These are phyloP conservation scores for Pelargonium hybrid DNA, from an alignment of 441 rosid genomes.

Conservation along the genomic window DNA sequence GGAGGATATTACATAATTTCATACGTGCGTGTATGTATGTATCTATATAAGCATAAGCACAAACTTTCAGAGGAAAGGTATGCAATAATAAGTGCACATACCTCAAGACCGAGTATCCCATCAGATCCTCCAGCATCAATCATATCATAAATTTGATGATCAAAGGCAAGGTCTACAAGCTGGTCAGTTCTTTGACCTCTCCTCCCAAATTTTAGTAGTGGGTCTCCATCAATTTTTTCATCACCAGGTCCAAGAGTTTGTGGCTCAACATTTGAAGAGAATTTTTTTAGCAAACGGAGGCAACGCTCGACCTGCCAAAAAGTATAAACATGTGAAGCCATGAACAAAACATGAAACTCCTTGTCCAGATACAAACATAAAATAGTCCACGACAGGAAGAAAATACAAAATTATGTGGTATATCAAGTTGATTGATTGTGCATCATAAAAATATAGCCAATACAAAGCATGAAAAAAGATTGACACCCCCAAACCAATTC, in stretches of 20 bases:
- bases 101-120: constrained; percentile 71
- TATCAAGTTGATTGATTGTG: neutral
- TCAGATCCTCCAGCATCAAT: constrained; percentile 71
- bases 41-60: neutral
- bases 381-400: neutral
- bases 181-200: constrained; percentile 50
- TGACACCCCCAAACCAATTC: neutral
- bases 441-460: neutral
- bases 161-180: constrained; percentile 72
- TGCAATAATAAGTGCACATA: constrained; percentile 22
- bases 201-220: constrained; percentile 58
- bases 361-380: constrained; percentile 3
- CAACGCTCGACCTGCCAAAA: constrained; percentile 65
- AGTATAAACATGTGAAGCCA: constrained; percentile 17
- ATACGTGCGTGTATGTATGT: neutral
- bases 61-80: constrained; percentile 4
- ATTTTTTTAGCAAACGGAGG: constrained; percentile 48
- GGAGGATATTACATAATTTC: no score
- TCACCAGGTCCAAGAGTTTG: constrained; percentile 26
- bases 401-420: neutral
- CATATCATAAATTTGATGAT: constrained; percentile 82
- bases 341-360: constrained; percentile 10
- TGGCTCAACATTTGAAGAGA: constrained; percentile 38
- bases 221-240: constrained; percentile 31
- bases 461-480: neutral